Percentiles rank a stretch among this genome's conserved stretches.
phyloP scores from a whole-genome alignment of 306 rosid genomes.

The Quercus bicolor region DNA sequence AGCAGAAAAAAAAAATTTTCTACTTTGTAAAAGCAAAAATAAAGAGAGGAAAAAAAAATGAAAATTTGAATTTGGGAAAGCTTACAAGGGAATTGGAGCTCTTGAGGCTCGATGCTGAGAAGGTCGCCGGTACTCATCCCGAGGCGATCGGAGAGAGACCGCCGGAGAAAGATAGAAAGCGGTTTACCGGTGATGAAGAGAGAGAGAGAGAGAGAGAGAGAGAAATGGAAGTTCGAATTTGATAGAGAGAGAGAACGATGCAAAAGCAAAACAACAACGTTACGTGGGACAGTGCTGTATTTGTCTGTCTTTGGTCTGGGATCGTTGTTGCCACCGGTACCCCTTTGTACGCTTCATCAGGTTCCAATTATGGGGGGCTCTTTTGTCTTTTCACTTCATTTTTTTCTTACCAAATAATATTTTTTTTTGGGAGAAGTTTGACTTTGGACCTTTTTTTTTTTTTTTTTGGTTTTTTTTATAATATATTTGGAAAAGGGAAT shows the following conservation, averaged over 20 bases:
- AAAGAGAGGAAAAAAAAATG: not conserved
- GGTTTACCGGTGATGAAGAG: slow-evolving; percentile 25
- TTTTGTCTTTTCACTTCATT: slow-evolving; percentile 20
- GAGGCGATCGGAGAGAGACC: slow-evolving; percentile 34
- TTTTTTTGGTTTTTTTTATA: no score
- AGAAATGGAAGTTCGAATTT: slow-evolving; percentile 16
- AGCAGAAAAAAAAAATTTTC: not conserved
- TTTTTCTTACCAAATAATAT: not conserved
- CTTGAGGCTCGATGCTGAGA: slow-evolving; percentile 71
- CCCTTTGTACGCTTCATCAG: not conserved
- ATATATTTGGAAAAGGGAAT: no score
- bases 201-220: slow-evolving; percentile 13
- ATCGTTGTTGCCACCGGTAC: slow-evolving; percentile 3
- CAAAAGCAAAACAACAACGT: slow-evolving; percentile 20
- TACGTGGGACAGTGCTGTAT: slow-evolving; percentile 41
- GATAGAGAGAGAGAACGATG: slow-evolving; percentile 19
- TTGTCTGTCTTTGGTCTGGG: slow-evolving; percentile 25
- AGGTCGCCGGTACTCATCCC: slow-evolving; percentile 84
- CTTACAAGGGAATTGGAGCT: slow-evolving; percentile 80
- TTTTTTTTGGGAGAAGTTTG: not conserved
- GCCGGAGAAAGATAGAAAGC: slow-evolving; percentile 16
- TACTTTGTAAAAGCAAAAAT: not conserved
- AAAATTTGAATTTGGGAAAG: not conserved
- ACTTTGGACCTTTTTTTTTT: no score
- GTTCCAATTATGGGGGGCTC: slow-evolving; percentile 7